Evolutionary conservation across 495 filamentous ascomycete species (phyloP).

Genomic region (Penicillium robsamsonii): DNA sequence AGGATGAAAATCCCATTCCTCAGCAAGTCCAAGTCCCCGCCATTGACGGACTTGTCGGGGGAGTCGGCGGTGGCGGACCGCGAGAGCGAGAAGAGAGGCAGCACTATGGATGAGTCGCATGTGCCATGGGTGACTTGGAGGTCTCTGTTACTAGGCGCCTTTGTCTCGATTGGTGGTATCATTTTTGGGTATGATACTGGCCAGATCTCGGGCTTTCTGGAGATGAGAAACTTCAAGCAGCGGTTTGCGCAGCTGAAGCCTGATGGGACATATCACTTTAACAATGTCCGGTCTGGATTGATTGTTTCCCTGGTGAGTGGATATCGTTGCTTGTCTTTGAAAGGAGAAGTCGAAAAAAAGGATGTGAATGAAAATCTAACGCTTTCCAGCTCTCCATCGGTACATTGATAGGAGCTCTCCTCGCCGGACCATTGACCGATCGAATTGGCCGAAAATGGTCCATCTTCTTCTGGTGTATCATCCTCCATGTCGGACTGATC

Average conservation of each 20-base stretch:
- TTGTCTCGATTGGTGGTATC: constrained; percentile 66
- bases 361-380: constrained; percentile 3
- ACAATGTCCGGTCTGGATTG: constrained; percentile 50
- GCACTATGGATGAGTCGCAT: constrained; percentile 28
- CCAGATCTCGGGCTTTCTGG: constrained; percentile 58
- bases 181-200: constrained; percentile 54
- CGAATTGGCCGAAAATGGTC: constrained; percentile 48
- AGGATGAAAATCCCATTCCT: constrained; percentile 18
- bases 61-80: constrained; percentile 4
- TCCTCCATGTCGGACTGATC: constrained; percentile 60
- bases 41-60: constrained; percentile 14
- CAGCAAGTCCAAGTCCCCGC: constrained; percentile 12
- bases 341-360: background rate
- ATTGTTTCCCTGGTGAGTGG: constrained; percentile 48
- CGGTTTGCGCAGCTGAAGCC: constrained; percentile 39
- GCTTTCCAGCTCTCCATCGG: constrained; percentile 53
- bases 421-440: constrained; percentile 52
- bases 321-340: background rate
- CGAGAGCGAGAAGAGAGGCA: constrained; percentile 20
- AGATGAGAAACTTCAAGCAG: constrained; percentile 51
- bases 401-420: constrained; percentile 62
- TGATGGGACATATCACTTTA: constrained; percentile 39
- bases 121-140: constrained; percentile 45
- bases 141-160: constrained; percentile 46
- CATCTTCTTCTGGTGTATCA: constrained; percentile 53